Evolutionary conservation across 164 flowering plant genomes (phyloP).

Genomic region (Amborella trichopoda): DNA sequence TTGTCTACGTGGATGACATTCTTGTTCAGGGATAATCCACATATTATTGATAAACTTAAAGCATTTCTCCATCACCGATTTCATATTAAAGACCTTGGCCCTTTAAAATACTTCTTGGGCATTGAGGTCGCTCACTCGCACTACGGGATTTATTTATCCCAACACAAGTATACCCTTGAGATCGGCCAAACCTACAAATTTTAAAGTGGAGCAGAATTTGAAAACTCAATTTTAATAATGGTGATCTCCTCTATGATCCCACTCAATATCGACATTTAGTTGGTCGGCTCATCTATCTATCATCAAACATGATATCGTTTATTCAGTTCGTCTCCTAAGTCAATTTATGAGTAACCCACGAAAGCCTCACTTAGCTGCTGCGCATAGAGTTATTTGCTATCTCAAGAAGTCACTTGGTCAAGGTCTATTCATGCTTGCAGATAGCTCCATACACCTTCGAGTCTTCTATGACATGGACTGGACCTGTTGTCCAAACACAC

Average conservation of each 20-base stretch:
- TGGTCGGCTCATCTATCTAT: conserved; percentile 1
- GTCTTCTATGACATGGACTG: too few relatives aligned
- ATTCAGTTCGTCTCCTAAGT: neutral
- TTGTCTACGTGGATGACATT: neutral
- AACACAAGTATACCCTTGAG: neutral
- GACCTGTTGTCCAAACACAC: too few relatives aligned
- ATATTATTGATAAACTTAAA: neutral
- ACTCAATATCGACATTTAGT: neutral
- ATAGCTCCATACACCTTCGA: too few relatives aligned
- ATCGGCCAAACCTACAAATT: neutral
- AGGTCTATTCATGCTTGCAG: too few relatives aligned
- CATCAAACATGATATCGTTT: neutral
- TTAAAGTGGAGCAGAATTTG: neutral
- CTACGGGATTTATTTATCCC: neutral
- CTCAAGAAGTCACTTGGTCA: neutral
- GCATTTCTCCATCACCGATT: neutral
- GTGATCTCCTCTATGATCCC: neutral
- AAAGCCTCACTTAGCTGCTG: neutral
- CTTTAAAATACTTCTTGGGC: neutral
- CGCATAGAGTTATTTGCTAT: neutral
- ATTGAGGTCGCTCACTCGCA: neutral
- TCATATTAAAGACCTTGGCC: neutral
- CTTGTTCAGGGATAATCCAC: neutral
- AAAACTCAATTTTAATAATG: neutral
- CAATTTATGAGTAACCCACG: neutral